Evolutionary conservation across 129 eudicot species (phyloP), one percentile per base, ranked within the genome.

Genomic region (carrot (Daucus carota)): DNA sequence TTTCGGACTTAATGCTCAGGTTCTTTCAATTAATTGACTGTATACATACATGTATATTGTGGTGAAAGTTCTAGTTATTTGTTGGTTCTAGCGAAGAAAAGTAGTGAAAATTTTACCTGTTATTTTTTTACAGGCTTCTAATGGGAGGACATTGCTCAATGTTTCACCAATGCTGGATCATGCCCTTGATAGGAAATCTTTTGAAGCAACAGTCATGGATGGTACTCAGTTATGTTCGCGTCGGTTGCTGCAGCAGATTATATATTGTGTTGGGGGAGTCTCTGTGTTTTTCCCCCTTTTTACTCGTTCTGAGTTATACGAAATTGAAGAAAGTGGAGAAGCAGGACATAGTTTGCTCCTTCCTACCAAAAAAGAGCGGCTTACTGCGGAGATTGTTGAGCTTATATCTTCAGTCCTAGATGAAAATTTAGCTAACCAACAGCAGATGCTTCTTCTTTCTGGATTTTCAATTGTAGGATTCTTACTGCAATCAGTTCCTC

Each of bases 171-270:
- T 85, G 73, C 69, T 87, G 73, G 96, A 95, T 77, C 90, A 86
- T 82, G 88, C 85, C 15, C 75, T 68, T 40, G 96, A 89, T 79
- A 89, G 85, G 81, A 91, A 73, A 69, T 67, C 78, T 65, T 89
- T 91, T 72, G 97, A 95, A 83, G 99, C 99, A 57, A 88, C 91
- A 69, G 89, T 95, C 42, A 77, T 79, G 82, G 70, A 70, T 43
- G 99, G 99, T 78, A 89, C 97, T n/a, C 96, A 95, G 80, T 82
- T 95, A 72, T 95, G 99, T 80, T 95, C 99, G 29, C 90, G 99
- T 24, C 87, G 97, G 54, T 81, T 95, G 84, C 80, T 95, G 81
- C 93, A 92, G 75, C 94, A 95, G 78, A 92, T 95, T 62, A 88
- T 95, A 70, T 95, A 95, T 73, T 91, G 96, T 82, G 97, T 91